phyloP scores from a whole-genome alignment of 352 stramenopile genomes.

The Phytophthora hibernalis region DNA sequence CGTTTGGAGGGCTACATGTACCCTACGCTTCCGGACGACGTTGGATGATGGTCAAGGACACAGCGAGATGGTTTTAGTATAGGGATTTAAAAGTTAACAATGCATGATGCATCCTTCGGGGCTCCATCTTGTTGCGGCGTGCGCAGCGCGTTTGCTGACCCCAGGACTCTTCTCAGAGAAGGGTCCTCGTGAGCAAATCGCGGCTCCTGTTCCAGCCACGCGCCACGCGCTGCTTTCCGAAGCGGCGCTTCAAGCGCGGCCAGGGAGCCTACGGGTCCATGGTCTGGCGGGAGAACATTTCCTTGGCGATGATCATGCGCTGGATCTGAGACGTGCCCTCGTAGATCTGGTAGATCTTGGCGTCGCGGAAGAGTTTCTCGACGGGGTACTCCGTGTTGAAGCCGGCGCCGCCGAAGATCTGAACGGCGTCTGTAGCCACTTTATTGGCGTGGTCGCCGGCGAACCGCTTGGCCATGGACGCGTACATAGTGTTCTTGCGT shows the following conservation, averaged over 20 bases:
- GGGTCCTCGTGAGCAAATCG: conserved; percentile 17
- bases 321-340: conserved; percentile 94
- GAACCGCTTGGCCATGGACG: conserved; percentile 93
- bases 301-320: conserved; percentile 91
- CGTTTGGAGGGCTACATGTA: too few species aligned
- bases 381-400: conserved; percentile 94
- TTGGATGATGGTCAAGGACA: not conserved
- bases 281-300: conserved; percentile 78
- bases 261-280: conserved; percentile 61
- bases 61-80: conserved; percentile 2
- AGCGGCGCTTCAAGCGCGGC: not conserved
- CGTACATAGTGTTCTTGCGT: conserved; percentile 90
- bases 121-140: too few species aligned
- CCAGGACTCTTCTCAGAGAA: too few species aligned
- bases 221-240: not conserved
- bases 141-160: too few species aligned
- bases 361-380: conserved; percentile 93
- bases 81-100: conserved; percentile 24
- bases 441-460: conserved; percentile 89
- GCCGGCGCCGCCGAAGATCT: conserved; percentile 91
- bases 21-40: not conserved
- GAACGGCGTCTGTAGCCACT: conserved; percentile 87
- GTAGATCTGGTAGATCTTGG: conserved; percentile 94
- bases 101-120: conserved; percentile 6
- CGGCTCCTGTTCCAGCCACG: not conserved